Evolutionary conservation across 306 rosid genomes (phyloP).

Genomic region (Fagus sylvatica): DNA sequence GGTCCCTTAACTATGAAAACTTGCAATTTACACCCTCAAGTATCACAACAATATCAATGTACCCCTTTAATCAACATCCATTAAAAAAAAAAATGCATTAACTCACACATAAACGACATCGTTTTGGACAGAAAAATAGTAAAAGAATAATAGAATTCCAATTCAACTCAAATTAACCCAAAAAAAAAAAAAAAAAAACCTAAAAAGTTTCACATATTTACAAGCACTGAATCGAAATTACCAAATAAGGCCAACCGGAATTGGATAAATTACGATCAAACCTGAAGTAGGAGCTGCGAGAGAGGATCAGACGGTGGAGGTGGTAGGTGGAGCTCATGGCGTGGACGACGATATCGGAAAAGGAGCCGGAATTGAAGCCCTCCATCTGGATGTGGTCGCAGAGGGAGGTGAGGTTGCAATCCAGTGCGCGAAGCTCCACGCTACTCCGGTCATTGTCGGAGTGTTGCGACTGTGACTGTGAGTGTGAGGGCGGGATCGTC

Average conservation of each 20-base stretch:
- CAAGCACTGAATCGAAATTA: background rate
- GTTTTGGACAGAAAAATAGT: no score
- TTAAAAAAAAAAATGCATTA: no score
- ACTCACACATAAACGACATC: no score
- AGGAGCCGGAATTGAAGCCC: conserved; percentile 84
- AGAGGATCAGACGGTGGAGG: conserved; percentile 92
- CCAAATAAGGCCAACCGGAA: background rate
- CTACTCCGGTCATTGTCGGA: conserved; percentile 67
- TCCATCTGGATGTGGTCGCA: conserved; percentile 93
- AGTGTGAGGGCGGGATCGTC: conserved; percentile 56
- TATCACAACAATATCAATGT: no score
- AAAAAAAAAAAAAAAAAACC: no score
- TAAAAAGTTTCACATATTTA: no score
- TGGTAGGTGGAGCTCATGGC: conserved; percentile 88
- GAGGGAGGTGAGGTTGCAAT: conserved; percentile 91
- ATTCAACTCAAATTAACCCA: no score
- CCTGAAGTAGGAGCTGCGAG: conserved; percentile 99
- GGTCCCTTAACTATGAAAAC: no score
- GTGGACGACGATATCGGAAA: conserved; percentile 80
- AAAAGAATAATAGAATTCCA: no score
- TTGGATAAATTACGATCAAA: conserved; percentile 3
- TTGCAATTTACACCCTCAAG: no score
- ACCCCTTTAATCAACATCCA: no score
- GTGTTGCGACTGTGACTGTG: conserved; percentile 12
- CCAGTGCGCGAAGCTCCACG: conserved; percentile 71